Evolutionary conservation across 2,329 filamentous ascomycete genomes (phyloP).

Genomic region (Colletotrichum kahawae): DNA sequence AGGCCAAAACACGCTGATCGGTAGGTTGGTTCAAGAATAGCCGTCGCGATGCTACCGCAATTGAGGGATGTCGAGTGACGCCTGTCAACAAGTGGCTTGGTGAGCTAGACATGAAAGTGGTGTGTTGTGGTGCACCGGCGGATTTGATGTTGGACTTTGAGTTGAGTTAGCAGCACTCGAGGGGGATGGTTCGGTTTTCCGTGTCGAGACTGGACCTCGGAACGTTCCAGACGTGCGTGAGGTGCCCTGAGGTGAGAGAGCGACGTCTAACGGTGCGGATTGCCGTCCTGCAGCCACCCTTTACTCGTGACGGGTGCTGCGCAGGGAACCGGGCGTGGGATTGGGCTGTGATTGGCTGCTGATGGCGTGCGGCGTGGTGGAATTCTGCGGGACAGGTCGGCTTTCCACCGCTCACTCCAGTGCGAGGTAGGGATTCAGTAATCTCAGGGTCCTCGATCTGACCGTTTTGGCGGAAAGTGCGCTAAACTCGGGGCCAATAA

Average conservation of each 20-base stretch:
- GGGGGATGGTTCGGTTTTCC: not conserved
- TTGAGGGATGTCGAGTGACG: not conserved
- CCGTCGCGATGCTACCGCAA: not conserved
- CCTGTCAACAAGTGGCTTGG: not conserved
- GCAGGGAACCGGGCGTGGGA: not conserved
- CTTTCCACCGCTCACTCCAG: not conserved
- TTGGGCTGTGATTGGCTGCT: not conserved
- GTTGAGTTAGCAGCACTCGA: not conserved
- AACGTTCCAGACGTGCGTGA: not conserved
- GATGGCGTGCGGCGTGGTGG: not conserved
- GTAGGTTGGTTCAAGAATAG: not conserved
- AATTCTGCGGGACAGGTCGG: not conserved
- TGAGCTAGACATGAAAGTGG: not conserved
- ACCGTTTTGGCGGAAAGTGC: conserved; percentile 13
- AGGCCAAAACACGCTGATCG: not conserved
- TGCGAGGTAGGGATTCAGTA: not conserved
- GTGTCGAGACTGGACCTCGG: not conserved
- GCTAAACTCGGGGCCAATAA: conserved; percentile 10
- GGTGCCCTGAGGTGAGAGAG: not conserved
- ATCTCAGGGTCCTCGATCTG: conserved; percentile 19
- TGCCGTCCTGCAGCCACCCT: not conserved
- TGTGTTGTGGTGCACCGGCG: not conserved
- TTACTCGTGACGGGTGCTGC: not conserved
- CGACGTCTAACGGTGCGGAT: not conserved
- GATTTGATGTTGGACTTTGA: not conserved